Evolutionary conservation across 306 rosid species (phyloP), one percentile per base, ranked within the genome.

Genomic region (Ormosia emarginata): DNA sequence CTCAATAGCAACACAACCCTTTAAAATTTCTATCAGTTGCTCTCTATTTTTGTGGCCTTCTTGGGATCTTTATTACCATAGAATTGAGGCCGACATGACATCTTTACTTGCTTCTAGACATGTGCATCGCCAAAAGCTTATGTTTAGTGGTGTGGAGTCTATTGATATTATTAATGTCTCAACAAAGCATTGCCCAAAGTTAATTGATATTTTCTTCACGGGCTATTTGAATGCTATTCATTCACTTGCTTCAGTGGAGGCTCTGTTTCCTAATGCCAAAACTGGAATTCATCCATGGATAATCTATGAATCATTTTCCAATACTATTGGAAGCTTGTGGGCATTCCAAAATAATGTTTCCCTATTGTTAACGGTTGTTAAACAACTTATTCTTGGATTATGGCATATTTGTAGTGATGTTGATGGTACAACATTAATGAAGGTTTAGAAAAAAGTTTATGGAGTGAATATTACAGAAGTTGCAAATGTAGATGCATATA

Each of bases 271-370:
- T 63, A 90, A 90, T 43, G 68, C 80, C 18, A 87, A 86, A 75
- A 85, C 83, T 73, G 91, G 88, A 34, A 84, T 90, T 55, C 93
- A 90, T 77, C 91, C 93, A 0, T 81, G 85, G 83, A 90, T 90
- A 13, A 84, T 90, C 64, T 83, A 90, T 59, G 85, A 86, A 90
- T 90, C 62, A 87, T 87, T 79, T 87, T 24, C 93, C 37, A 87
- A 90, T 65, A 89, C 87, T 32, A 91, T 91, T 17, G 90, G 91
- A 64, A 90, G 86, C 72, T 90, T 91, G 71, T 87, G 93, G 91
- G 62, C 85, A 63, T 90, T 90, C 83, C 86, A 87, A 84, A 87
- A 87, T 62, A 82, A 75, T 68, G 78, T 85, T 68, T 89, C 93
- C 41, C 58, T 81, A 32, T 68, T 90, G 79, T 75, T 90, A 37